Conservation (phyloP, 371 early-diverging fungal genomes). For the Actinomortierella wolfii region DNA sequence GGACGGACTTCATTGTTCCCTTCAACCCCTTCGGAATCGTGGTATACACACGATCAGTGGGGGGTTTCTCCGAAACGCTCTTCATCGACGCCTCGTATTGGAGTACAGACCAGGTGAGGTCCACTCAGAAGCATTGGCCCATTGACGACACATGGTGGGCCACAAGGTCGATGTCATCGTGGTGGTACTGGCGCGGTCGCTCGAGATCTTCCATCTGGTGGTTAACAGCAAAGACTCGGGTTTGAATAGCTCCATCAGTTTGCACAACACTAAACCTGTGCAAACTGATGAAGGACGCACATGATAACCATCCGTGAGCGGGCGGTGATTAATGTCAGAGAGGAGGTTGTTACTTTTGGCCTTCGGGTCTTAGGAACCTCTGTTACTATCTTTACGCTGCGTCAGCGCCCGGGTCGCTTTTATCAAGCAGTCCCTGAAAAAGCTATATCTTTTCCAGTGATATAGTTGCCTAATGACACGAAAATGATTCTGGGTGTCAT, state of each 20-base stretch:
- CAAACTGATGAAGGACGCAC: conserved; percentile 15
- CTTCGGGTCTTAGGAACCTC: conserved; percentile 11
- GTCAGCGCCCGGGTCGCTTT: conserved; percentile 11
- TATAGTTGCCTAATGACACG: too few species aligned
- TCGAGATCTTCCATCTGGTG: conserved; percentile 12
- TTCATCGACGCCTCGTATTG: conserved; percentile 6
- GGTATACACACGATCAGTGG: conserved; percentile 17
- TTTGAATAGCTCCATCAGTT: conserved; percentile 6
- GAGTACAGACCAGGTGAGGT: conserved; percentile 14
- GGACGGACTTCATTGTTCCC: conserved; percentile 7
- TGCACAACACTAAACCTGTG: conserved; percentile 9
- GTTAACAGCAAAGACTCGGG: conserved; percentile 11
- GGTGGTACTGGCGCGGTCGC: conserved; percentile 9
- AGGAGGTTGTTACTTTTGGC: conserved; percentile 9
- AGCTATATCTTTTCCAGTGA: conserved; percentile 4
- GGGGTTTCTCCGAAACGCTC: conserved; percentile 11
- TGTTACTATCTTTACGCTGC: conserved; percentile 9
- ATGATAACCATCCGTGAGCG: conserved; percentile 14
- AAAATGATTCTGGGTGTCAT: conserved; percentile 9
- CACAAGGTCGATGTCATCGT: conserved; percentile 19
- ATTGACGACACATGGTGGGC: conserved; percentile 10
- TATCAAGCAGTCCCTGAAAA: conserved; percentile 10
- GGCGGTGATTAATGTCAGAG: conserved; percentile 5
- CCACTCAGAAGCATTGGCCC: conserved; percentile 9
- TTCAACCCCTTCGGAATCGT: conserved; percentile 7